Percentiles rank a stretch among this genome's conserved stretches.
phyloP scores from a whole-genome alignment of 2,329 filamentous ascomycete genomes.

The Penicillium sp. region DNA sequence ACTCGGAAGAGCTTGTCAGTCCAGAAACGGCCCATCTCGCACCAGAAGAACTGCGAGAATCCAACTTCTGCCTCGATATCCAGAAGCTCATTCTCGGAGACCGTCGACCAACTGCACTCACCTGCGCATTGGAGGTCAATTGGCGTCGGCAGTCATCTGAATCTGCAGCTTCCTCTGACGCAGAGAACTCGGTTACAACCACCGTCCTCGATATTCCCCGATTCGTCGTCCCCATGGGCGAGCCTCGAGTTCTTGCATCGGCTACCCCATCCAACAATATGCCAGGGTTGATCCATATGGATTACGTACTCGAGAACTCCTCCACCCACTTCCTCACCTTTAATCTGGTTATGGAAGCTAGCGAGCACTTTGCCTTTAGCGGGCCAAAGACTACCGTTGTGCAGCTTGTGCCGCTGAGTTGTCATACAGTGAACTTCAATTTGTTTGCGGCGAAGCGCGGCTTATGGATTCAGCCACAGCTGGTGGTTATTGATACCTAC shows the following conservation, averaged over 20 bases:
- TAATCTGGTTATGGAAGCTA: constrained; percentile 86
- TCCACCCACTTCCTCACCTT: constrained; percentile 95
- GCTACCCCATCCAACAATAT: constrained; percentile 37
- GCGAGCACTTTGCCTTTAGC: constrained; percentile 88
- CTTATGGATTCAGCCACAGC: constrained; percentile 67
- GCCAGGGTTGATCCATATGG: constrained; percentile 47
- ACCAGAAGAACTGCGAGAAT: constrained; percentile 69
- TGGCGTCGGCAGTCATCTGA: constrained; percentile 65
- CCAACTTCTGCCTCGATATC: constrained; percentile 69
- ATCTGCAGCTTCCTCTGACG: constrained; percentile 25
- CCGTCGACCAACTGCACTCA: constrained; percentile 70
- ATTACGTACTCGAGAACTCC: constrained; percentile 84
- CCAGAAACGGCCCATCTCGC: constrained; percentile 48
- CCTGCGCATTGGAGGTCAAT: constrained; percentile 70
- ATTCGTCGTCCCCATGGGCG: constrained; percentile 75
- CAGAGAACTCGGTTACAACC: constrained; percentile 53
- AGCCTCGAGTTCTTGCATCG: constrained; percentile 75
- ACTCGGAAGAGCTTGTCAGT: constrained; percentile 34
- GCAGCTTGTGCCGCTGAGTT: constrained; percentile 78
- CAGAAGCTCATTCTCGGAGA: constrained; percentile 82
- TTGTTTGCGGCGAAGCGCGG: constrained; percentile 66
- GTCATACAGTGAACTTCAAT: constrained; percentile 70
- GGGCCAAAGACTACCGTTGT: constrained; percentile 78
- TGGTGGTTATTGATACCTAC: constrained; percentile 83
- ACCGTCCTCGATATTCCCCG: constrained; percentile 75